phyloP scores from a whole-genome alignment of 345 rosid genomes.

The Murraya koenigii region DNA sequence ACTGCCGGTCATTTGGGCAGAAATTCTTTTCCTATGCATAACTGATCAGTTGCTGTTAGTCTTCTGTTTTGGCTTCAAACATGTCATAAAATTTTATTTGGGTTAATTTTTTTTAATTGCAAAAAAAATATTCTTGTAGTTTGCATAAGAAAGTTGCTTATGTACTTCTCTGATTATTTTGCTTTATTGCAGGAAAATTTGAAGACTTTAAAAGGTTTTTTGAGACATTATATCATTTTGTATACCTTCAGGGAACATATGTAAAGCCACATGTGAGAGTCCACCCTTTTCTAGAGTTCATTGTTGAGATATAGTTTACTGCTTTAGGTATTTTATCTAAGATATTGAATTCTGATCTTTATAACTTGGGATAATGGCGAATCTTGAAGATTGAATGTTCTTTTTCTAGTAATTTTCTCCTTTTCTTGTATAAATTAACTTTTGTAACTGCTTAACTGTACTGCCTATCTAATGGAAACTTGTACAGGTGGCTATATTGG shows the following conservation, averaged over 20 bases:
- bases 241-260: slow-evolving; percentile 86
- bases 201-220: slow-evolving; percentile 72
- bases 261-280: slow-evolving; percentile 79
- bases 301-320: slow-evolving; percentile 15
- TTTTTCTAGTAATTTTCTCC: background rate
- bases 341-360: background rate
- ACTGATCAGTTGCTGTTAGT: background rate
- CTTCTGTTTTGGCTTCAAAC: background rate
- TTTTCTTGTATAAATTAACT: background rate
- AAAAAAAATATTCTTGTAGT: slow-evolving; percentile 2
- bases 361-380: background rate
- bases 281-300: slow-evolving; percentile 14
- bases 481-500: slow-evolving; percentile 76
- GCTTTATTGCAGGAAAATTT: slow-evolving; percentile 50
- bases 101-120: background rate
- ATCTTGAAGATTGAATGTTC: background rate
- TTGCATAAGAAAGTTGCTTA: slow-evolving; percentile 17
- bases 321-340: background rate
- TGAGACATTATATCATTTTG: slow-evolving; percentile 64
- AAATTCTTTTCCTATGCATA: background rate
- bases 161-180: slow-evolving; percentile 10
- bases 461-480: background rate
- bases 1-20: background rate
- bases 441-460: background rate
- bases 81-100: slow-evolving; percentile 5